phyloP scores from a whole-genome alignment of 768 basidiomycete genomes.

The Russula vinacea region DNA sequence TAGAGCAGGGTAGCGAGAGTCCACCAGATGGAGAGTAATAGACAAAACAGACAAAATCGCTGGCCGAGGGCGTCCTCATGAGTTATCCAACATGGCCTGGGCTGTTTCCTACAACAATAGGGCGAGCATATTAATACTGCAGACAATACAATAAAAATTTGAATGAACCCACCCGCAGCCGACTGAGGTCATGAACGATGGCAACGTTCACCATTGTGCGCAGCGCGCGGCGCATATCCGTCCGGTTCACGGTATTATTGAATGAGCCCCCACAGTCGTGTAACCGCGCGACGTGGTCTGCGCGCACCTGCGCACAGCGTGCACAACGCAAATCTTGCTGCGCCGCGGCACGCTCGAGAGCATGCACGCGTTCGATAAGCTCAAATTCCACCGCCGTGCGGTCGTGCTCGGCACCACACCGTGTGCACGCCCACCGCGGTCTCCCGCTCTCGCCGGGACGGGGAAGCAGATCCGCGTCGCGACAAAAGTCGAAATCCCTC shows the following conservation, averaged over 20 bases:
- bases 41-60: neutral
- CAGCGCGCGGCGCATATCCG: conserved; percentile 67
- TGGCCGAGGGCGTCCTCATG: neutral
- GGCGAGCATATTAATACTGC: neutral
- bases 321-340: conserved; percentile 88
- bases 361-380: conserved; percentile 70
- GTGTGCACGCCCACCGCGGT: conserved; percentile 62
- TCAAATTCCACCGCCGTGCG: conserved; percentile 82
- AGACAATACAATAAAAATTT: neutral
- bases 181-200: conserved; percentile 61
- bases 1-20: neutral
- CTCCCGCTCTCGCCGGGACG: conserved; percentile 47
- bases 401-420: conserved; percentile 85
- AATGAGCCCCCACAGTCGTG: conserved; percentile 90
- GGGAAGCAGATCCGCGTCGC: conserved; percentile 81
- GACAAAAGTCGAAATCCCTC: conserved; percentile 92
- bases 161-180: conserved; percentile 56
- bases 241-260: conserved; percentile 65
- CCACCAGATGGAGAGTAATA: neutral
- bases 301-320: conserved; percentile 88
- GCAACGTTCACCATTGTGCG: conserved; percentile 83
- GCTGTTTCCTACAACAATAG: conserved; percentile 22
- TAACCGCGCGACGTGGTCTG: conserved; percentile 79
- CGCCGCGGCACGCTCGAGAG: conserved; percentile 68
- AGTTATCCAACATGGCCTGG: conserved; percentile 23